Percentiles rank a stretch among this genome's conserved stretches.
phyloP scores from a whole-genome alignment of 108 stramenopile species.

The Licmophora abbreviata region DNA sequence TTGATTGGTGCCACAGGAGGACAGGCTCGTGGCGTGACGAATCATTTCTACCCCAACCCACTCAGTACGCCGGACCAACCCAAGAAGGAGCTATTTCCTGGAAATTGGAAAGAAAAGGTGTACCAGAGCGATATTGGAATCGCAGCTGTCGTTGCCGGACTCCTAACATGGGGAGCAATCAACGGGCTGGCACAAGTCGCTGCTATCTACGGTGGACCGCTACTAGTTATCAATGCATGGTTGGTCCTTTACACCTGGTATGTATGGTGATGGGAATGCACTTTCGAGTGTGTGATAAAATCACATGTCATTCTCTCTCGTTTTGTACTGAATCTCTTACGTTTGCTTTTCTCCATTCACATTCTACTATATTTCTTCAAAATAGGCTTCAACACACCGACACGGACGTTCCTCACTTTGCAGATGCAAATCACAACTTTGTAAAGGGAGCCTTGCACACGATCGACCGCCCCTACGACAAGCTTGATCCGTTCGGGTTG shows the following conservation, averaged over 20 bases:
- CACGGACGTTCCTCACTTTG: constrained; percentile 93
- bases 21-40: constrained; percentile 62
- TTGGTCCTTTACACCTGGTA: constrained; percentile 97
- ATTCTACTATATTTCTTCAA: neutral
- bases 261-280: constrained; percentile 2
- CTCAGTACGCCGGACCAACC: constrained; percentile 60
- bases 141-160: constrained; percentile 57
- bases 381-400: constrained; percentile 94
- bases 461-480: constrained; percentile 93
- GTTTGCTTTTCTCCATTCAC: neutral
- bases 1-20: constrained; percentile 80
- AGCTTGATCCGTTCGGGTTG: constrained; percentile 75
- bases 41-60: constrained; percentile 64
- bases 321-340: neutral
- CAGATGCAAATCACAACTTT: constrained; percentile 86
- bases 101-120: constrained; percentile 87
- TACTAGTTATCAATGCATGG: constrained; percentile 92
- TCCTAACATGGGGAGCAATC: constrained; percentile 50
- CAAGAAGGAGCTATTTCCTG: constrained; percentile 81
- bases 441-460: constrained; percentile 95
- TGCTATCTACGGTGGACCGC: constrained; percentile 87
- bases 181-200: constrained; percentile 76
- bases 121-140: constrained; percentile 84
- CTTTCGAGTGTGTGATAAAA: neutral
- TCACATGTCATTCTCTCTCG: neutral